Conservation (phyloP, 2,329 filamentous ascomycete genomes). For the Didymosphaeria variabile region DNA sequence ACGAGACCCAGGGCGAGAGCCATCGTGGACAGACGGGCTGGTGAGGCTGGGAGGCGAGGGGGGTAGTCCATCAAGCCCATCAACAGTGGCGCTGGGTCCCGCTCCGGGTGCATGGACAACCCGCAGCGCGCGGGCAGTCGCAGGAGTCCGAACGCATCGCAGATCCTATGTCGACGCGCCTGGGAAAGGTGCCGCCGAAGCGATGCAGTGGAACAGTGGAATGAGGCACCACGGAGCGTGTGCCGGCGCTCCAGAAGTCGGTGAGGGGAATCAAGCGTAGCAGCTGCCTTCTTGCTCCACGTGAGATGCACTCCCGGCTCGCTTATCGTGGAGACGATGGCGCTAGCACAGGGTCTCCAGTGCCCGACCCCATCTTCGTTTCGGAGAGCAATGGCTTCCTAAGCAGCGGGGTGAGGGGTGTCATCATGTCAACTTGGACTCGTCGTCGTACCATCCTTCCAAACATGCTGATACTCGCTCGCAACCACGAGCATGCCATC, state of each 20-base stretch:
- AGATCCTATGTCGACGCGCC: not conserved
- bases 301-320: not conserved
- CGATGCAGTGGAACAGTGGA: not conserved
- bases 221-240: not conserved
- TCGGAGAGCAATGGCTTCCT: not conserved
- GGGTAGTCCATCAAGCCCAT: not conserved
- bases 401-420: not conserved
- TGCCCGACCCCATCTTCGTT: not conserved
- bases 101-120: slow-evolving; percentile 5
- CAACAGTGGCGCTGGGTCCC: slow-evolving; percentile 1
- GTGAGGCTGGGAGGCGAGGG: not conserved
- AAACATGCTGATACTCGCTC: not conserved
- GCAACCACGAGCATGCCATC: too few relatives aligned
- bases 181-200: not conserved
- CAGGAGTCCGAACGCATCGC: not conserved
- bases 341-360: not conserved
- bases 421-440: not conserved
- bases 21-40: not conserved
- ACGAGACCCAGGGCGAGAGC: not conserved
- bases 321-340: not conserved
- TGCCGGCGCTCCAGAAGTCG: not conserved
- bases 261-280: not conserved
- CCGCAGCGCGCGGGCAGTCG: not conserved
- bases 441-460: not conserved
- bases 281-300: not conserved